phyloP scores from a whole-genome alignment of 1,284 basidiomycete species.

The Sporisorium scitamineum region DNA sequence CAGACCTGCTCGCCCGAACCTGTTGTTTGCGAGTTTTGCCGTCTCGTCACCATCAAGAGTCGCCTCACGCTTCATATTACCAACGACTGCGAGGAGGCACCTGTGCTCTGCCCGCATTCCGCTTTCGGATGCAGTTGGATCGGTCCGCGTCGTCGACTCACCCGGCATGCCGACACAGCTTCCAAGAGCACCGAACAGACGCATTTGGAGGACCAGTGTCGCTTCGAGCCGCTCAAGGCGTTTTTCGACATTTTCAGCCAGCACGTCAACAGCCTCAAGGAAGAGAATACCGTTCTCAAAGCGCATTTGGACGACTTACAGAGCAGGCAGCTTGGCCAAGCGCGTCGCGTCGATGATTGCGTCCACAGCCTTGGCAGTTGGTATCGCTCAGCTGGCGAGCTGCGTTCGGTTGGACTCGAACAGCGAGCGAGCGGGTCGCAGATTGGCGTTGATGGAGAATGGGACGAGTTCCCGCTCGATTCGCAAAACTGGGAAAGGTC shows the following conservation, averaged over 20 bases:
- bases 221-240: constrained; percentile 43
- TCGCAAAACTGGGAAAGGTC: constrained; percentile 46
- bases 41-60: constrained; percentile 26
- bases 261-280: constrained; percentile 27
- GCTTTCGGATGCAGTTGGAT: constrained; percentile 47
- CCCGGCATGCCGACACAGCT: background rate
- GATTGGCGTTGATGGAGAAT: constrained; percentile 43
- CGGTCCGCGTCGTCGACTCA: constrained; percentile 31
- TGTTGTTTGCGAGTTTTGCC: constrained; percentile 31
- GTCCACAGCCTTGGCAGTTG: constrained; percentile 47
- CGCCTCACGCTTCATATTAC: constrained; percentile 29
- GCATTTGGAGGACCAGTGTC: constrained; percentile 39
- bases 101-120: constrained; percentile 37
- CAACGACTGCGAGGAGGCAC: constrained; percentile 28
- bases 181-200: constrained; percentile 16
- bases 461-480: constrained; percentile 53
- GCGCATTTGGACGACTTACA: constrained; percentile 27
- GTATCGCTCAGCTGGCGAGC: constrained; percentile 43
- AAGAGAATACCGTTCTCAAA: constrained; percentile 39
- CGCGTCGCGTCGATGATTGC: constrained; percentile 33
- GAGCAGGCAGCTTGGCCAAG: constrained; percentile 18
- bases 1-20: constrained; percentile 40
- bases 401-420: background rate
- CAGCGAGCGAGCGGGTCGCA: constrained; percentile 28
- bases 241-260: constrained; percentile 39